Percentiles rank a stretch among this genome's conserved stretches.
Evolutionary conservation across 257 asterid genomes (phyloP).

Genomic region (Cynanchum wilfordii): DNA sequence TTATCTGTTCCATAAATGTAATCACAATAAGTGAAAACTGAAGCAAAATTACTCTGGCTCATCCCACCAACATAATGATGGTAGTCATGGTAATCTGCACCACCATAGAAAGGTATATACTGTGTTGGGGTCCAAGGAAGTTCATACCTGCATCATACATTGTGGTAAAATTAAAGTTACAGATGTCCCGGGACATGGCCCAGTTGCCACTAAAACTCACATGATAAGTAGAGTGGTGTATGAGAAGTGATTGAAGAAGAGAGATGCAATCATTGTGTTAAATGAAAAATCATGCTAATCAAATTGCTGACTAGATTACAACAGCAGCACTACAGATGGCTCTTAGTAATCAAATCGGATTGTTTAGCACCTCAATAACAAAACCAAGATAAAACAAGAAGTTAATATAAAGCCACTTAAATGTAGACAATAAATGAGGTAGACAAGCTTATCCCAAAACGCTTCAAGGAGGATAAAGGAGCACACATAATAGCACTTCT

Average conservation of each 20-base stretch:
- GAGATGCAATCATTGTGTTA: not conserved
- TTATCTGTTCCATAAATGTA: slow-evolving; percentile 95
- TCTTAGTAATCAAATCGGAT: not conserved
- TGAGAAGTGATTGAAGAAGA: not conserved
- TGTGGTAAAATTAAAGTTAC: slow-evolving; percentile 7
- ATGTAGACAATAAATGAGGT: not conserved
- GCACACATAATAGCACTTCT: not conserved
- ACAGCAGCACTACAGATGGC: not conserved
- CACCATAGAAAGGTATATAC: slow-evolving; percentile 92
- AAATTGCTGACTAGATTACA: not conserved
- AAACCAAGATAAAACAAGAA: not conserved
- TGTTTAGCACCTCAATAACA: not conserved
- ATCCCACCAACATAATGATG: slow-evolving; percentile 97
- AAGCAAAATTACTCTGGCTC: slow-evolving; percentile 97
- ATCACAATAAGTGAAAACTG: slow-evolving; percentile 97
- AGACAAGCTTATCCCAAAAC: not conserved
- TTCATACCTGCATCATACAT: slow-evolving; percentile 55
- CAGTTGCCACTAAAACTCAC: not conserved
- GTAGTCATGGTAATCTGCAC: slow-evolving; percentile 95
- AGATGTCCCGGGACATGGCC: not conserved
- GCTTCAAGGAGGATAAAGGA: not conserved
- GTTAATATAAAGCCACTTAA: not conserved
- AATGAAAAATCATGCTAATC: not conserved
- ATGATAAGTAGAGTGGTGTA: not conserved
- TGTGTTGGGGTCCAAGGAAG: slow-evolving; percentile 93